phyloP scores from a whole-genome alignment of 2,329 filamentous ascomycete species.

The Epichloe elymi region DNA sequence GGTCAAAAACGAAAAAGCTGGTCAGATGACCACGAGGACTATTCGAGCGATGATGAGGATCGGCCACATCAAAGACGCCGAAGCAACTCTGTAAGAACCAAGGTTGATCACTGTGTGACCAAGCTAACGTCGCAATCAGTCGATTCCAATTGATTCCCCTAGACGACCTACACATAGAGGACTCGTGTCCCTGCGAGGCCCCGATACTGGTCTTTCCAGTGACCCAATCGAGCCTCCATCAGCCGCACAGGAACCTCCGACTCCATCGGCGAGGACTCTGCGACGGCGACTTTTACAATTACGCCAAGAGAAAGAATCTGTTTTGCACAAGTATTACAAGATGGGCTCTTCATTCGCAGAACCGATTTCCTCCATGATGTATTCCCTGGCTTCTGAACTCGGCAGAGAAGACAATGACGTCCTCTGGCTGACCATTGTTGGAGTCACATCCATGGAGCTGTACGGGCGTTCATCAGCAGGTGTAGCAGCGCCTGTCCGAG shows the following conservation, averaged over 20 bases:
- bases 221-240: constrained; percentile 41
- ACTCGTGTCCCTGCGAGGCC: constrained; percentile 40
- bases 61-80: constrained; percentile 67
- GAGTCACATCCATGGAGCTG: constrained; percentile 84
- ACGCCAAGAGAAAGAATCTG: constrained; percentile 60
- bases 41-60: constrained; percentile 59
- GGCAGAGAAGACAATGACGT: constrained; percentile 95
- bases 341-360: constrained; percentile 86
- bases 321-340: constrained; percentile 73
- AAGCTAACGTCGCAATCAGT: constrained; percentile 26
- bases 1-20: constrained; percentile 69
- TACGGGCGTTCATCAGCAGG: constrained; percentile 78
- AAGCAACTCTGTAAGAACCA: constrained; percentile 65
- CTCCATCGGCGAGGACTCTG: constrained; percentile 58
- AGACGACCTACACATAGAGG: constrained; percentile 46
- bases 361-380: constrained; percentile 86
- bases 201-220: constrained; percentile 32
- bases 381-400: constrained; percentile 86
- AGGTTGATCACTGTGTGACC: not conserved
- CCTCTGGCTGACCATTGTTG: constrained; percentile 88
- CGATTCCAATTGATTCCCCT: constrained; percentile 53
- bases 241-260: constrained; percentile 43
- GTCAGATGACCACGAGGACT: constrained; percentile 57
- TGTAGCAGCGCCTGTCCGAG: constrained; percentile 47
- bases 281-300: constrained; percentile 62